Conservation (phyloP, 23 red algal genomes). For the Pyropia yezoensis region DNA sequence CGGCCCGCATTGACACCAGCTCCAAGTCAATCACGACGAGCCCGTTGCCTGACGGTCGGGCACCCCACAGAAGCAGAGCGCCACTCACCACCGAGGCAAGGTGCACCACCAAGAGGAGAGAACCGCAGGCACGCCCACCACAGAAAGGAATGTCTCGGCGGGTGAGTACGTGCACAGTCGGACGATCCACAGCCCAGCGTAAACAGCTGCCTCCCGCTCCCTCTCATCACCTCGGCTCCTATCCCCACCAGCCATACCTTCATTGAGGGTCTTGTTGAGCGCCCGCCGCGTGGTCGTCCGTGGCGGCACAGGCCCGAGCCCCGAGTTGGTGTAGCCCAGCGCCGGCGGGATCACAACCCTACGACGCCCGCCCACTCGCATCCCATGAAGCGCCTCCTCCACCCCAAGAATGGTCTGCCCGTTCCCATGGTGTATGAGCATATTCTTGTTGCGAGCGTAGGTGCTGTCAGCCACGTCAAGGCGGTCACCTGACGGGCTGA, state of each 20-base stretch:
- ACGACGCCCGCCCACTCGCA: constrained; percentile 65
- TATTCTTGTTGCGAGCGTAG: constrained; percentile 12
- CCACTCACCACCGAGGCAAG: background rate
- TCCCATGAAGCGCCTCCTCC: constrained; percentile 83
- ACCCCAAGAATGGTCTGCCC: constrained; percentile 74
- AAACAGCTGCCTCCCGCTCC: background rate
- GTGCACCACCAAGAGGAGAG: no score
- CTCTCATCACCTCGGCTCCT: no score
- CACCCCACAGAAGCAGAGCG: background rate
- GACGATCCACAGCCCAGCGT: no score
- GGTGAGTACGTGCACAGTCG: no score
- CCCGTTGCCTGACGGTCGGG: constrained; percentile 6
- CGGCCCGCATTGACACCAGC: constrained; percentile 41
- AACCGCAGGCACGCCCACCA: no score
- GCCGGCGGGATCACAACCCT: constrained; percentile 67
- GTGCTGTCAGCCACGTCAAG: constrained; percentile 36
- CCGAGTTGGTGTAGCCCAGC: constrained; percentile 49
- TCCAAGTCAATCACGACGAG: constrained; percentile 65
- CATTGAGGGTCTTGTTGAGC: constrained; percentile 36
- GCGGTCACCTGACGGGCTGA: constrained; percentile 24
- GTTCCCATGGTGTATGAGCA: constrained; percentile 79
- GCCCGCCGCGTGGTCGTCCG: constrained; percentile 14
- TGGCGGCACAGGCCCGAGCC: constrained; percentile 74
- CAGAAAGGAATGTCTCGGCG: no score
- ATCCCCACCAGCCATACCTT: background rate